These are phyloP conservation scores for Aureobasidium mangrovei DNA, from an alignment of 2,329 filamentous ascomycete genomes.

Conservation along the genomic window DNA sequence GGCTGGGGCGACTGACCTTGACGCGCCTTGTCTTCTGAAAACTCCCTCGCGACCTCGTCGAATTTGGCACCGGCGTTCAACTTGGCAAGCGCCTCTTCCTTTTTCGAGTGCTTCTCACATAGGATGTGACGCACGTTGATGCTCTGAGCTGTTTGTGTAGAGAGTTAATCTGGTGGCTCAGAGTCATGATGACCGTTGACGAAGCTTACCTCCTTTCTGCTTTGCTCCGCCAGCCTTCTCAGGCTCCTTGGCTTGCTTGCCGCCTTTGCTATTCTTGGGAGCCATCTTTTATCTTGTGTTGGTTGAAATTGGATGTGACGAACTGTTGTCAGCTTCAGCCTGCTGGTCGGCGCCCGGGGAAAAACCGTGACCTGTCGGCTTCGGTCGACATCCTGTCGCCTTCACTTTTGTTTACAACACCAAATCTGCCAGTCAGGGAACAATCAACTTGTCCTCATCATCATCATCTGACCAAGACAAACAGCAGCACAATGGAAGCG, in stretches of 20 bases:
- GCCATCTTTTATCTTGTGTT: slow-evolving; percentile 11
- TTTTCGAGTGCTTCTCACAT: slow-evolving; percentile 70
- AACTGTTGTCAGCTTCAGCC: neutral
- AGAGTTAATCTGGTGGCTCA: neutral
- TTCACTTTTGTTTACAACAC: too few relatives aligned
- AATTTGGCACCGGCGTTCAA: slow-evolving; percentile 60
- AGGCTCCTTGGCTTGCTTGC: slow-evolving; percentile 21
- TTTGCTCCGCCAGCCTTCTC: slow-evolving; percentile 31
- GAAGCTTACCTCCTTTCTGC: slow-evolving; percentile 34
- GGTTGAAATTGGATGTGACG: neutral
- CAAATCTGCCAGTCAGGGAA: too few relatives aligned
- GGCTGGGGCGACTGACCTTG: slow-evolving; percentile 34
- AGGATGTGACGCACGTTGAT: slow-evolving; percentile 71
- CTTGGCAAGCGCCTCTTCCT: slow-evolving; percentile 65
- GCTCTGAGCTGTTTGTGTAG: slow-evolving; percentile 41
- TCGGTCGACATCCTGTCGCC: too few relatives aligned
- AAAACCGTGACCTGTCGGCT: too few relatives aligned
- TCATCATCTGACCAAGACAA: neutral
- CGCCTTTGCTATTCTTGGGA: slow-evolving; percentile 21
- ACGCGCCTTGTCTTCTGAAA: slow-evolving; percentile 68
- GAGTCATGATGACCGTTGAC: neutral
- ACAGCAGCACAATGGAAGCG: neutral
- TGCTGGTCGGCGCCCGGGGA: too few relatives aligned
- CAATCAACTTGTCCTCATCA: too few relatives aligned
- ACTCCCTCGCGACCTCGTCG: slow-evolving; percentile 63